phyloP scores from a whole-genome alignment of 345 rosid genomes.

The Garcia nutans region DNA sequence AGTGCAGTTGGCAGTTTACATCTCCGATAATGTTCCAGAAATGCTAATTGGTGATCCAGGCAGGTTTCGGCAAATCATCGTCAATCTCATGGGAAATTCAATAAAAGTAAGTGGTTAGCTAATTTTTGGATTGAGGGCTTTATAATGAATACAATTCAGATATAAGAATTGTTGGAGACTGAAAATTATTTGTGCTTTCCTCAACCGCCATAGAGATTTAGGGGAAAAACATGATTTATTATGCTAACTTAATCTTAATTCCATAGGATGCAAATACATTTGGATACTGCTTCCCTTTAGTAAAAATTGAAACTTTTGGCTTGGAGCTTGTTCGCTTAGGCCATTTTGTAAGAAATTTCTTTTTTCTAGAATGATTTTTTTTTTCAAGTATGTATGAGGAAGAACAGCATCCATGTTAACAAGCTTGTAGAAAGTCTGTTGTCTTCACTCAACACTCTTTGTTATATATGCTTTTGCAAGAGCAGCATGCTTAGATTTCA shows the following conservation, averaged over 20 bases:
- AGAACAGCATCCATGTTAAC: not conserved
- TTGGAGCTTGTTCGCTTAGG: not conserved
- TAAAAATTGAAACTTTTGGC: not conserved
- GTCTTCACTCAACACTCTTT: not conserved
- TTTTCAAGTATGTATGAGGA: not conserved
- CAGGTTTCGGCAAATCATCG: constrained; percentile 90
- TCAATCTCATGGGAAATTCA: constrained; percentile 93
- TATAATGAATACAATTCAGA: not conserved
- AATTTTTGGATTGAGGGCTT: constrained; percentile 12
- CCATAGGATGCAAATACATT: not conserved
- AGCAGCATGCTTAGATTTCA: not conserved
- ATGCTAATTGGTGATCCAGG: constrained; percentile 87
- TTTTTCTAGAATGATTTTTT: not conserved
- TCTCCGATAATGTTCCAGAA: constrained; percentile 83
- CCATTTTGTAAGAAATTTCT: not conserved
- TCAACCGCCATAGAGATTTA: not conserved
- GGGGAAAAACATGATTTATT: not conserved
- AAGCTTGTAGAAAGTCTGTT: not conserved
- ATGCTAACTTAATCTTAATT: not conserved
- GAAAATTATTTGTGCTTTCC: not conserved
- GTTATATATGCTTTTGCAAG: not conserved
- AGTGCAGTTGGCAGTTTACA: constrained; percentile 81
- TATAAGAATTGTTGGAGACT: not conserved
- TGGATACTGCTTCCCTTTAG: not conserved
- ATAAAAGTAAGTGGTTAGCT: constrained; percentile 61